Conservation (phyloP, 768 basidiomycete genomes). For the Lanmaoa rubissima region DNA sequence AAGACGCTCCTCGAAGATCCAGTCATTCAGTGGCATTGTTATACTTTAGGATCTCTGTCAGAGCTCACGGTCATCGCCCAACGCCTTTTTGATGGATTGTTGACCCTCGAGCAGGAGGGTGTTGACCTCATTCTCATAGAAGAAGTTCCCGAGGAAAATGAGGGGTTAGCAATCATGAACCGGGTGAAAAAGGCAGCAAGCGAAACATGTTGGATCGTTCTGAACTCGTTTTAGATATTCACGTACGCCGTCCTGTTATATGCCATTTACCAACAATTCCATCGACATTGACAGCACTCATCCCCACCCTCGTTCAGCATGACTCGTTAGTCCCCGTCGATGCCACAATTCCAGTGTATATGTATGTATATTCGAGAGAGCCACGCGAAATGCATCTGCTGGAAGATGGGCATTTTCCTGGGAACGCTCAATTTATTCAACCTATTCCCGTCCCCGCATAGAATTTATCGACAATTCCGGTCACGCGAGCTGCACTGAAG, state of each 20-base stretch:
- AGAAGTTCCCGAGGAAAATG: conserved; percentile 72
- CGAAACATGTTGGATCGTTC: conserved; percentile 38
- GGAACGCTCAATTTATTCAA: background rate
- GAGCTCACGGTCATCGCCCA: conserved; percentile 73
- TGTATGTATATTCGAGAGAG: background rate
- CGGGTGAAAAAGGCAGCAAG: conserved; percentile 87
- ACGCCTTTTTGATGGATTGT: conserved; percentile 82
- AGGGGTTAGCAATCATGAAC: conserved; percentile 95
- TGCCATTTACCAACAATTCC: background rate
- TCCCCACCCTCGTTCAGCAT: background rate
- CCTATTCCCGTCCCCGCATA: background rate
- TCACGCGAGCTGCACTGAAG: background rate
- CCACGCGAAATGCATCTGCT: background rate
- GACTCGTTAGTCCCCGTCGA: background rate
- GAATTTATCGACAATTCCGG: background rate
- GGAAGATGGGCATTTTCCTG: background rate
- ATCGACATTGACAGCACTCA: background rate
- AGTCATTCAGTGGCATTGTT: conserved; percentile 55
- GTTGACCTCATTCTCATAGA: conserved; percentile 86
- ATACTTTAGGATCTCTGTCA: conserved; percentile 46
- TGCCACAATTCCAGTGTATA: background rate
- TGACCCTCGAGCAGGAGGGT: conserved; percentile 71
- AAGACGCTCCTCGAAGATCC: conserved; percentile 27
- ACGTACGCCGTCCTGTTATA: conserved; percentile 13
- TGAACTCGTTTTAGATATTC: conserved; percentile 11